phyloP scores from a whole-genome alignment of 306 rosid species.

The Parietaria judaica region DNA sequence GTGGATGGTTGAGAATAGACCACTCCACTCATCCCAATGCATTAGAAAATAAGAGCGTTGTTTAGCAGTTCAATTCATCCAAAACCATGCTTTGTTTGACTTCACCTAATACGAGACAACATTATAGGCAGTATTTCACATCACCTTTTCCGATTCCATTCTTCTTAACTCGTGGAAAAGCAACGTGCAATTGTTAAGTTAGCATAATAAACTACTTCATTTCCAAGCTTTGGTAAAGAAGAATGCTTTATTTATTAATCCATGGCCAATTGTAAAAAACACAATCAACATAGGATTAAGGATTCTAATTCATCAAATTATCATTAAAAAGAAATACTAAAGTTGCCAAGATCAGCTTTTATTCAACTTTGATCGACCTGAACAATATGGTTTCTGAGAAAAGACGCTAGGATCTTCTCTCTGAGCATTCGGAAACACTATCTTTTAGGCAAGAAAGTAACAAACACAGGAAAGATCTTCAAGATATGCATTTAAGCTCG shows the following conservation, averaged over 20 bases:
- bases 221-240: neutral
- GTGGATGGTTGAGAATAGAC: constrained; percentile 4
- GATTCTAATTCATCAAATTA: neutral
- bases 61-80: too few species aligned
- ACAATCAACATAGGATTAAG: too few species aligned
- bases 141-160: neutral
- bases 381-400: constrained; percentile 21
- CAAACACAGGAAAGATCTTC: constrained; percentile 24
- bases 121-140: neutral
- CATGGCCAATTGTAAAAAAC: too few species aligned
- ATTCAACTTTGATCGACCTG: constrained; percentile 37
- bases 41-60: neutral
- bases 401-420: constrained; percentile 22
- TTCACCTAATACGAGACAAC: neutral
- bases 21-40: constrained; percentile 1
- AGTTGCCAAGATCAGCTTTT: constrained; percentile 29
- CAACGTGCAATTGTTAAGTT: too few species aligned
- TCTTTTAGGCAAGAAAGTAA: constrained; percentile 17
- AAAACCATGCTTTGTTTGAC: neutral
- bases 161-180: too few species aligned
- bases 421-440: constrained; percentile 28
- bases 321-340: neutral
- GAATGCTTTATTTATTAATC: too few species aligned
- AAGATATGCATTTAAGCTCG: constrained; percentile 47
- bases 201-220: too few species aligned